Base-by-base conservation (phyloP, 345 rosid genomes). In the Sonneratia alba region DNA sequence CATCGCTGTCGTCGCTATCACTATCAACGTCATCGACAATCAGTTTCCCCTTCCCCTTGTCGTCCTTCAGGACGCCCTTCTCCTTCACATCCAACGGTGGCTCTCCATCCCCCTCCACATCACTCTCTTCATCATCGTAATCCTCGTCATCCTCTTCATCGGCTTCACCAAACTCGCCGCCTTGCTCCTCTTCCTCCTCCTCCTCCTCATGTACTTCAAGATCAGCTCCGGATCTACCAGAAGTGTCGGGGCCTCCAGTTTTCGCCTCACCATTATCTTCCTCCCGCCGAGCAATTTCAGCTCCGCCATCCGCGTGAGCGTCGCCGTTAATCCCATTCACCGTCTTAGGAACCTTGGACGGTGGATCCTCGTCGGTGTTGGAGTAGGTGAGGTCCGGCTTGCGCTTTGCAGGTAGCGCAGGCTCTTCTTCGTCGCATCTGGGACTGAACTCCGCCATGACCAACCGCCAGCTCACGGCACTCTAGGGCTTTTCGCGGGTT, bases 31-130 rank as follows among this genome's bases (percentile, higher is more conserved):
- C 51, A 10, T 13, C 13, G 13, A 47, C 51, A 47, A 89, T 77
- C 43, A 67, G 18, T 38, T 75, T 75, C 59, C 74, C 74, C 34
- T 75, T 75, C 78, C 88, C 77, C 59, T 74, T 68, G 63, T 68
- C 72, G 45, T 68, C 79, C 51, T 86, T 84, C 68, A 82, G 73
- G 36, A 66, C 70, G 15, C 81, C 80, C 70, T 76, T 79, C 10
- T 77, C 78, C 68, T 71, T 74, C 74, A 15, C 18, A 24, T 79
- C 80, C 66, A 4, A 64, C 36, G 27, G 69, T 3, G 76, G 80
- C 0, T 75, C 83, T 0, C 77, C 85, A 0, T 77, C 82, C 0
- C 64, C 69, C 24, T 64, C 70, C 9, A 40, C 69, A 0, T 64
- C 78, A 0, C 56, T 64, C 0, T 57, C 76, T 0, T 37, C 75